These are phyloP conservation scores for Zymoseptoria brevis DNA, from an alignment of 2,329 filamentous ascomycete genomes.

Conservation along the genomic window DNA sequence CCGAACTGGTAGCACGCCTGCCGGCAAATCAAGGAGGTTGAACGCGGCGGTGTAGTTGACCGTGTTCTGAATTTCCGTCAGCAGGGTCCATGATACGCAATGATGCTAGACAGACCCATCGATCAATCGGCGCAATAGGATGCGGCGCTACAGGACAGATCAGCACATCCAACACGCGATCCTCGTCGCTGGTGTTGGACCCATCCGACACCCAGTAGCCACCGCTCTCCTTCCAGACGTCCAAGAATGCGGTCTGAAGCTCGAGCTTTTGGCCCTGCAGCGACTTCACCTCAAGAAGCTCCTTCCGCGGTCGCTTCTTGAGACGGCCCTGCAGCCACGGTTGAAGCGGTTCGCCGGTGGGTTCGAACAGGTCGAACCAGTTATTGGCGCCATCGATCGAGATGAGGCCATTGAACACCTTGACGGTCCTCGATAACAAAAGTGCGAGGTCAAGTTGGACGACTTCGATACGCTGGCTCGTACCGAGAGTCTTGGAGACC, in stretches of 20 bases:
- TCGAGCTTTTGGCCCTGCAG: slow-evolving; percentile 46
- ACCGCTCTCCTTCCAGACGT: slow-evolving; percentile 47
- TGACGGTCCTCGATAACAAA: slow-evolving; percentile 48
- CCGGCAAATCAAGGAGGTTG: slow-evolving; percentile 55
- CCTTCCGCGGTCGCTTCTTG: slow-evolving; percentile 40
- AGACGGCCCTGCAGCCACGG: slow-evolving; percentile 51
- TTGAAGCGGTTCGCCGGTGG: slow-evolving; percentile 49
- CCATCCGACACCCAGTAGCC: slow-evolving; percentile 25
- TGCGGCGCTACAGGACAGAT: slow-evolving; percentile 58
- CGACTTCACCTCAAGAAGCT: slow-evolving; percentile 42
- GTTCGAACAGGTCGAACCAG: slow-evolving; percentile 51
- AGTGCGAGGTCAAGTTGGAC: slow-evolving; percentile 49
- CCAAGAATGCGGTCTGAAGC: slow-evolving; percentile 49
- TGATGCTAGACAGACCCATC: slow-evolving; percentile 32
- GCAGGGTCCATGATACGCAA: neutral
- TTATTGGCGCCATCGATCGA: slow-evolving; percentile 48
- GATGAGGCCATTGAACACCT: slow-evolving; percentile 51
- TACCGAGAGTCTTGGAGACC: slow-evolving; percentile 33
- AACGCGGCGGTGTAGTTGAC: slow-evolving; percentile 55
- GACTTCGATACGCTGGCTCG: slow-evolving; percentile 41
- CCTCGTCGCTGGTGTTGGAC: slow-evolving; percentile 7
- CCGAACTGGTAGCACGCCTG: slow-evolving; percentile 50
- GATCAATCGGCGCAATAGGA: slow-evolving; percentile 53
- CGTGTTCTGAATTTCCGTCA: slow-evolving; percentile 36
- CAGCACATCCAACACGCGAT: slow-evolving; percentile 47